phyloP scores from a whole-genome alignment of 257 asterid species.

The Hygrophila difformis region DNA sequence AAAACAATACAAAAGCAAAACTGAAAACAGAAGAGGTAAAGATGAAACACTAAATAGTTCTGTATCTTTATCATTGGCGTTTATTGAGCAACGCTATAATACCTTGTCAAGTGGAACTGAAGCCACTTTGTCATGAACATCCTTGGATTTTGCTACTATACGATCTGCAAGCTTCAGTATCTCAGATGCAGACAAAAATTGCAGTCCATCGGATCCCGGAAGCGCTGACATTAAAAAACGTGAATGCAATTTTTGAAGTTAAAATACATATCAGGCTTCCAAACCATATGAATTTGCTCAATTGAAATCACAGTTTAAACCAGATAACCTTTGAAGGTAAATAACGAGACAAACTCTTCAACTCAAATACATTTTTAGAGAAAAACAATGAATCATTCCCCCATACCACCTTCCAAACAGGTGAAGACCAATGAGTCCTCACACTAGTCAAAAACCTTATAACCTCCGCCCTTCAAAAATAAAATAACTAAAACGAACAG shows the following conservation, averaged over 20 bases:
- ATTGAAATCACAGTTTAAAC: neutral
- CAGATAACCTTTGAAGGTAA: conserved; percentile 1
- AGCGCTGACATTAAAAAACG: conserved; percentile 34
- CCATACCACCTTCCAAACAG: neutral
- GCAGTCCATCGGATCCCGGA: conserved; percentile 51
- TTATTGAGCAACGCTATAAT: conserved; percentile 1
- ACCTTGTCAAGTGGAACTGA: conserved; percentile 83
- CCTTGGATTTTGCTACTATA: conserved; percentile 59
- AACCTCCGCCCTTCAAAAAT: too few species aligned
- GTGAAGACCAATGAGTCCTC: conserved; percentile 1
- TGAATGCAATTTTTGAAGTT: neutral
- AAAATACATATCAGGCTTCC: neutral
- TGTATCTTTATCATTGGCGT: neutral
- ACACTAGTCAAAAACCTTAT: neutral
- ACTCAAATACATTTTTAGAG: conserved; percentile 7
- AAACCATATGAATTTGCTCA: neutral
- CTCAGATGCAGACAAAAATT: conserved; percentile 63
- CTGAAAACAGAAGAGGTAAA: too few species aligned
- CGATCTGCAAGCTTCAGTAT: conserved; percentile 64
- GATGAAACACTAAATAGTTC: too few species aligned
- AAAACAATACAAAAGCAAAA: too few species aligned
- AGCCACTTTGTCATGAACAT: conserved; percentile 80
- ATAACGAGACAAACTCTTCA: too few species aligned
- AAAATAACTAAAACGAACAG: neutral
- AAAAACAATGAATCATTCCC: neutral